phyloP scores from a whole-genome alignment of 2,329 filamentous ascomycete species.

The Botrytis cinerea region DNA sequence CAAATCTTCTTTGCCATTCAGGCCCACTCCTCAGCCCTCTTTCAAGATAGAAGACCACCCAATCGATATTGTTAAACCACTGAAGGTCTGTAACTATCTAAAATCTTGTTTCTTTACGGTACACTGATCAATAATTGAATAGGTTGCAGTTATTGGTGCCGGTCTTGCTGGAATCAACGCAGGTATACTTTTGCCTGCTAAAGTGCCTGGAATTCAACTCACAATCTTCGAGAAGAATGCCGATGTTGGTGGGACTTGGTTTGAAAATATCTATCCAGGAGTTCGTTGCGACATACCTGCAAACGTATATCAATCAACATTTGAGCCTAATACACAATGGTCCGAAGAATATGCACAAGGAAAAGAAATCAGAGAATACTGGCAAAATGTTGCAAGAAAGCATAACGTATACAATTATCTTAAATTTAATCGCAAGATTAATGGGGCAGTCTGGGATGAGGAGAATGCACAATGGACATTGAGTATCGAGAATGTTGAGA shows the following conservation, averaged over 20 bases:
- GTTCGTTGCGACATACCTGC: conserved; percentile 37
- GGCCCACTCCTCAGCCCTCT: conserved; percentile 15
- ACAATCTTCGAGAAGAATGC: conserved; percentile 54
- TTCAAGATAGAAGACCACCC: conserved; percentile 27
- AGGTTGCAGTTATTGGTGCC: conserved; percentile 56
- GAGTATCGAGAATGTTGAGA: conserved; percentile 44
- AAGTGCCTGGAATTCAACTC: conserved; percentile 58
- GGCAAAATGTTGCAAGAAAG: conserved; percentile 62
- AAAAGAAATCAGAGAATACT: conserved; percentile 66
- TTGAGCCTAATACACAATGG: conserved; percentile 69
- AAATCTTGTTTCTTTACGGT: neutral
- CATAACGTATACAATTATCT: conserved; percentile 63
- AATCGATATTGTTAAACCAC: conserved; percentile 13
- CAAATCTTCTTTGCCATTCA: neutral
- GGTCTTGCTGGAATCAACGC: conserved; percentile 64
- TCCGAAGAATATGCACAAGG: conserved; percentile 67
- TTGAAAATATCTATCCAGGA: conserved; percentile 48
- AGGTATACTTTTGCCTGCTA: conserved; percentile 65
- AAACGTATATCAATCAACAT: conserved; percentile 58
- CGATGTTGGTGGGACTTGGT: conserved; percentile 51
- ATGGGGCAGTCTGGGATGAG: conserved; percentile 57
- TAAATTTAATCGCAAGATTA: conserved; percentile 57
- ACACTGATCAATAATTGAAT: neutral
- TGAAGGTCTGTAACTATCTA: conserved; percentile 16
- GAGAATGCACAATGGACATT: conserved; percentile 53